Conservation (phyloP, 2,329 filamentous ascomycete species). For the Phialophora tarda region DNA sequence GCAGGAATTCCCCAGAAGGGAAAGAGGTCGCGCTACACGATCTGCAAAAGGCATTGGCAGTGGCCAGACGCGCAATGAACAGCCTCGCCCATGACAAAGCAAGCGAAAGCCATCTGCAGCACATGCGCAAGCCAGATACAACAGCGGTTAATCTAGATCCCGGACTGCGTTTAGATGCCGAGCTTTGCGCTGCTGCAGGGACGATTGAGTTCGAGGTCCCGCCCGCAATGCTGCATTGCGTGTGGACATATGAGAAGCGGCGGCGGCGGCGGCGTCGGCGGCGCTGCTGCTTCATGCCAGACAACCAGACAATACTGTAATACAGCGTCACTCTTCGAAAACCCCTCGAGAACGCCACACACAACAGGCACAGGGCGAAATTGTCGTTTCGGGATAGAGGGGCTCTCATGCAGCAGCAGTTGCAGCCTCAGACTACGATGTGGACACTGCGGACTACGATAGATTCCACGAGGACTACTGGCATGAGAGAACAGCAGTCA, state of each 20-base stretch:
- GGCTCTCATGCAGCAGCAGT: too few species aligned
- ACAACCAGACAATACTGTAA: not conserved
- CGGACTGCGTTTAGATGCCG: not conserved
- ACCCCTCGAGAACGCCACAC: not conserved
- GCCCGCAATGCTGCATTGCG: too few species aligned
- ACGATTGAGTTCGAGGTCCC: not conserved
- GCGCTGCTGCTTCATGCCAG: not conserved
- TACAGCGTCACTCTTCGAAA: not conserved
- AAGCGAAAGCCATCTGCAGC: not conserved
- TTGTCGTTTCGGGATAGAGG: not conserved
- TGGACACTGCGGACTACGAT: not conserved
- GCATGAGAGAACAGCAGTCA: too few species aligned
- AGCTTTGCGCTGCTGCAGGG: not conserved
- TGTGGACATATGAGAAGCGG: not conserved
- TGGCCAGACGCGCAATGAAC: too few species aligned
- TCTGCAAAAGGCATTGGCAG: not conserved
- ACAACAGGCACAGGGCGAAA: too few species aligned
- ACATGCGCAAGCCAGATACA: not conserved
- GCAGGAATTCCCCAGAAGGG: slow-evolving; percentile 1
- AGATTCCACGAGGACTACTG: too few species aligned
- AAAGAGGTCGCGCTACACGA: not conserved
- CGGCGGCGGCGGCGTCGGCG: too few species aligned
- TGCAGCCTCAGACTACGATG: not conserved
- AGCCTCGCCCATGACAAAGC: not conserved
- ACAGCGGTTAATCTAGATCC: not conserved